Percentiles rank a stretch among this genome's conserved stretches.
phyloP scores from a whole-genome alignment of 345 rosid genomes.

The Eucalyptus cloeziana region DNA sequence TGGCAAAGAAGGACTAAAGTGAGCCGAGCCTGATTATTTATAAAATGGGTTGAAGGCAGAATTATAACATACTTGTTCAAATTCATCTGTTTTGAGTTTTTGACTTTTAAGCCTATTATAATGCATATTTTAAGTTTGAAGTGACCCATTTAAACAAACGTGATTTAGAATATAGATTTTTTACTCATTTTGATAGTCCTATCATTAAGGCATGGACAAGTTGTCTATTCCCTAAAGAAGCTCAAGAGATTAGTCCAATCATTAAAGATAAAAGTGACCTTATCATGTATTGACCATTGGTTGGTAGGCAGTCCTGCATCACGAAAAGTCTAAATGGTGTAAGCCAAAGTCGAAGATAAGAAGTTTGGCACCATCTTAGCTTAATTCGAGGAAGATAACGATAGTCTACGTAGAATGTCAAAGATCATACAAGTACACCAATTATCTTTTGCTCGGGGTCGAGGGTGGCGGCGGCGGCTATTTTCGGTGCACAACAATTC shows the following conservation, averaged over 20 bases:
- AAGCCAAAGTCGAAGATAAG: neutral
- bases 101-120: neutral
- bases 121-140: neutral
- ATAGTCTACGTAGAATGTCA: neutral
- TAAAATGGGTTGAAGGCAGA: neutral
- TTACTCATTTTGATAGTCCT: neutral
- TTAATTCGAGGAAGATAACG: neutral
- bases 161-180: neutral
- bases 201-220: neutral
- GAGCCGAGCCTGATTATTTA: neutral
- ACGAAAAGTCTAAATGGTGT: neutral
- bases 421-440: neutral
- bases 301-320: neutral
- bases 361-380: neutral
- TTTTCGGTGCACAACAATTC: neutral
- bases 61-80: too few relatives aligned
- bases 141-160: neutral
- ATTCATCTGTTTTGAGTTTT: too few relatives aligned
- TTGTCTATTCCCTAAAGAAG: neutral
- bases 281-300: too few relatives aligned
- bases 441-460: neutral
- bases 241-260: neutral
- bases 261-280: neutral
- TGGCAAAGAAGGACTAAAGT: neutral
- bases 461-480: neutral